Evolutionary conservation across 371 early-diverging fungal genomes (phyloP), one percentile per base, ranked within the genome.

Genomic region (Apophysomyces trapeziformis): DNA sequence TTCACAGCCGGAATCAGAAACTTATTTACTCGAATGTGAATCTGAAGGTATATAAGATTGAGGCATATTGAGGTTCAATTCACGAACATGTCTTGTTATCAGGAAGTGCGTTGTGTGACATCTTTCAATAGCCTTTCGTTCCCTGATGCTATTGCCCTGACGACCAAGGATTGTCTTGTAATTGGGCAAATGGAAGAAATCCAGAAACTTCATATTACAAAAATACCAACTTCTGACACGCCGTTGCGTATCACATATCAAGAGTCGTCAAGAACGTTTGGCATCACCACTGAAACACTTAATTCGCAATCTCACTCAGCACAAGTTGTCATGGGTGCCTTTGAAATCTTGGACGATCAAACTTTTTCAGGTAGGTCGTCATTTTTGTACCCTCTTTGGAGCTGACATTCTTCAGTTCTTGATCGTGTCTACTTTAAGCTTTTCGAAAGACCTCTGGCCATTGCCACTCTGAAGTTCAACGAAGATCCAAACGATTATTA

Each of bases 11-110:
- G 35, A 89, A 88, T 68, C 85, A 89, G 16, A 92, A 93, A 71
- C 85, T 97, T 2, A 66, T 92, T 39, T 96, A 90, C 68, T 92
- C 94, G 7, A 92, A 87, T 66, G 93, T 97, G 38, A 95, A 97
- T 73, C 70, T 93, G 11, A 90, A 87, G 83, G 91, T 87, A 75
- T 62, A 14, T 1, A 41, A 43, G 5, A 4, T 59, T 45, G 37
- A 11, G 59, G 21, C 6, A 11, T 35, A 21, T 35, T 13, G 41
- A 14, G 45, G 5, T 21, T 50, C 7, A 26, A n/a, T 47, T 47
- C 16, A 18, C 41, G 41, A 38, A 2, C 13, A 60, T 26, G 36
- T 38, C 38, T n/a, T 50, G 38, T 61, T 57, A 43, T 58, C 61
- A 86, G 84, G 88, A 90, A 57, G 88, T 92, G 2, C 73, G 81